Conservation (phyloP, 768 basidiomycete species). For the Porphyrellus cyaneotinctus region DNA sequence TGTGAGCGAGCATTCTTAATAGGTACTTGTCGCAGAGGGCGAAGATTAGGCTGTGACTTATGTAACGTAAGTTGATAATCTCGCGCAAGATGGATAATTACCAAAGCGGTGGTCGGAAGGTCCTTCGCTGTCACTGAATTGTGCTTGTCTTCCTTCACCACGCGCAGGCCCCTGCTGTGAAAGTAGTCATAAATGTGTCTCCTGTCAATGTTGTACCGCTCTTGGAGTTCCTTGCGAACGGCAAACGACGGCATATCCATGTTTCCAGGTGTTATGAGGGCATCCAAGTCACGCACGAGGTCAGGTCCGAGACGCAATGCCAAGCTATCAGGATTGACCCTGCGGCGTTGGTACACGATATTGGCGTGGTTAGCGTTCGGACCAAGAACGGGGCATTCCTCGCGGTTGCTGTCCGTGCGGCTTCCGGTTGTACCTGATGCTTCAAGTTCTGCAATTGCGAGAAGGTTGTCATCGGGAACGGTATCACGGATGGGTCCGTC, state of each 20-base stretch:
- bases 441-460: not conserved
- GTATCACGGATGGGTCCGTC: not conserved
- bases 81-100: constrained; percentile 13
- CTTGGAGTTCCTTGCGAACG: constrained; percentile 65
- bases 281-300: constrained; percentile 68
- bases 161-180: constrained; percentile 58
- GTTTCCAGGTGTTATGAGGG: constrained; percentile 62
- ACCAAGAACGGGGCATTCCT: not conserved
- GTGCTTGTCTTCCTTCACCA: constrained; percentile 61
- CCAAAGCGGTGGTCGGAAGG: constrained; percentile 16
- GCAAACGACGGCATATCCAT: constrained; percentile 73
- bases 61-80: constrained; percentile 12
- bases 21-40: constrained; percentile 27
- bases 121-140: constrained; percentile 38
- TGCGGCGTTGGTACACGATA: constrained; percentile 32
- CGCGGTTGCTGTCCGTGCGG: constrained; percentile 2
- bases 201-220: constrained; percentile 65
- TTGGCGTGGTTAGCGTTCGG: not conserved
- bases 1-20: constrained; percentile 18
- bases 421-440: constrained; percentile 12
- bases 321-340: constrained; percentile 66
- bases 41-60: constrained; percentile 28
- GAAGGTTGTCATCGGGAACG: not conserved
- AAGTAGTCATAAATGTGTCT: constrained; percentile 79
- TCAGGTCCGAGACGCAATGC: constrained; percentile 64